Evolutionary conservation across 2,329 filamentous ascomycete genomes (phyloP).

Genomic region (Corynespora cassiicola): DNA sequence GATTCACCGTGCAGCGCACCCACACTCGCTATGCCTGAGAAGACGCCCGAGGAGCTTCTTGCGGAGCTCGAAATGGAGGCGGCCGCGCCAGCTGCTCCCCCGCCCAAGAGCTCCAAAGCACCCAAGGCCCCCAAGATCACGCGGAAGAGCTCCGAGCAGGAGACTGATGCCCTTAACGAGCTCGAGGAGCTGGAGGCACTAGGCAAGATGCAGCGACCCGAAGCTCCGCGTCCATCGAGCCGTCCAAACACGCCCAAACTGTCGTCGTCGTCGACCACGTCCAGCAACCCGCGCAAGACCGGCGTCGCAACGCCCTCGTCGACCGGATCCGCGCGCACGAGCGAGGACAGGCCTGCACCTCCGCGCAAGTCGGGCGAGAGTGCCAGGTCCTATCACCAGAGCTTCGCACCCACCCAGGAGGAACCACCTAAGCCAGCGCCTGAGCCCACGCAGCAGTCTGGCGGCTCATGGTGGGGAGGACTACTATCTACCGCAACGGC

Average conservation of each 20-base stretch:
- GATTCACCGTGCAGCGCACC: not conserved
- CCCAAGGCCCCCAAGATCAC: constrained; percentile 54
- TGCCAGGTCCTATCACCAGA: constrained; percentile 72
- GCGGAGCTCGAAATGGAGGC: constrained; percentile 48
- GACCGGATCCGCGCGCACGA: constrained; percentile 48
- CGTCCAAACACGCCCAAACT: constrained; percentile 83
- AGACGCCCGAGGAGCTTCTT: constrained; percentile 56
- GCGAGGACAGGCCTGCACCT: constrained; percentile 66
- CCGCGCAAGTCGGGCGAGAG: constrained; percentile 80
- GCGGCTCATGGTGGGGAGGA: constrained; percentile 74
- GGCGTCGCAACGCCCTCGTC: constrained; percentile 47
- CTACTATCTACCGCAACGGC: constrained; percentile 81
- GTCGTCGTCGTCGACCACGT: constrained; percentile 53
- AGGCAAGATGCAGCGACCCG: constrained; percentile 56
- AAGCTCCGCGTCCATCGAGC: constrained; percentile 65
- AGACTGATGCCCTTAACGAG: constrained; percentile 83
- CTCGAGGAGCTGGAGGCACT: constrained; percentile 74
- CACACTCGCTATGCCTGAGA: constrained; percentile 38
- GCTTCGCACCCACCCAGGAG: constrained; percentile 69
- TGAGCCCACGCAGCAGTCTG: constrained; percentile 59
- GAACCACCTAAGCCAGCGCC: constrained; percentile 51
- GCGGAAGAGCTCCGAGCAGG: constrained; percentile 46
- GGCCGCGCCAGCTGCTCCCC: constrained; percentile 38
- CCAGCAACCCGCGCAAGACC: constrained; percentile 42
- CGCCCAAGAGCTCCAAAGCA: constrained; percentile 49